Conservation (phyloP, 2,329 filamentous ascomycete genomes). For the Aspergillus aculeatinus region DNA sequence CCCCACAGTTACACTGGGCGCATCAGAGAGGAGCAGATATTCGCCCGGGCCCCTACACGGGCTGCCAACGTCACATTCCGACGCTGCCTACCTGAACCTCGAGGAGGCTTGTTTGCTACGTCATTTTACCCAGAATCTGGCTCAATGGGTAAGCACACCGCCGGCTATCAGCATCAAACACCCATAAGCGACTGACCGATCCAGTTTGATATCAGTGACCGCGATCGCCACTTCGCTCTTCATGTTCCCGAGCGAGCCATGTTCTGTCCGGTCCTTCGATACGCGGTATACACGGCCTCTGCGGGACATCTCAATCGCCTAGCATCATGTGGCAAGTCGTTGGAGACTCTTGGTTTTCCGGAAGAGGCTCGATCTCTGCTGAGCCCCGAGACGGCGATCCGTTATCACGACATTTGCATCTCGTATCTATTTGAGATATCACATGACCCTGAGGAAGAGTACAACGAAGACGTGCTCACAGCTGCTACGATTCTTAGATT, state of each 20-base stretch:
- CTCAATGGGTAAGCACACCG: not conserved
- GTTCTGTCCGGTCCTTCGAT: slow-evolving; percentile 7
- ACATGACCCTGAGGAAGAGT: slow-evolving; percentile 38
- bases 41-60: slow-evolving; percentile 2
- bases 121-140: slow-evolving; percentile 8
- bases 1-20: too few relatives aligned
- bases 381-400: not conserved
- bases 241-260: slow-evolving; percentile 7
- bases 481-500: slow-evolving; percentile 59
- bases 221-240: slow-evolving; percentile 9
- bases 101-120: slow-evolving; percentile 10
- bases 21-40: not conserved
- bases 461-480: slow-evolving; percentile 55
- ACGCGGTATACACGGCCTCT: slow-evolving; percentile 9
- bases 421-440: slow-evolving; percentile 27
- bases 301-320: slow-evolving; percentile 6
- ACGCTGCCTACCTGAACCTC: slow-evolving; percentile 2
- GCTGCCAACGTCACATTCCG: slow-evolving; percentile 3
- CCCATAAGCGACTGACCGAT: not conserved
- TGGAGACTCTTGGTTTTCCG: not conserved
- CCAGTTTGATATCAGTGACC: slow-evolving; percentile 11
- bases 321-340: not conserved
- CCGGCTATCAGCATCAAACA: too few relatives aligned
- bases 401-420: slow-evolving; percentile 11
- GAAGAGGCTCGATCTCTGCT: not conserved